phyloP scores from a whole-genome alignment of 306 rosid species.

The Cajanus cajan region DNA sequence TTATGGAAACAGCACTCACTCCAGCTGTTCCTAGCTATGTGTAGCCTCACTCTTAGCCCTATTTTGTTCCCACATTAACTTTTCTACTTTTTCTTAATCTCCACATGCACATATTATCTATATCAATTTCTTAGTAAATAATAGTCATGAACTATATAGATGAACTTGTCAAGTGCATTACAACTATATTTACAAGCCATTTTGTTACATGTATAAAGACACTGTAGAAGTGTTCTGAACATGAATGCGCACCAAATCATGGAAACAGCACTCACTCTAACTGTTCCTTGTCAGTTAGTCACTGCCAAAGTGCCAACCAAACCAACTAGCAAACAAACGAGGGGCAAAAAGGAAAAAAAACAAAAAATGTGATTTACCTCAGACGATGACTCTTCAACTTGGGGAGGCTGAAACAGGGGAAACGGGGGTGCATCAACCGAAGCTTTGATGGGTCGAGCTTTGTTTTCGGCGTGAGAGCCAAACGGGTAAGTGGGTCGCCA shows the following conservation, averaged over 20 bases:
- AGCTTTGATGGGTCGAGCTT: slow-evolving; percentile 53
- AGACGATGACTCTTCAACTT: slow-evolving; percentile 53
- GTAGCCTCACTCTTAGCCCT: background rate
- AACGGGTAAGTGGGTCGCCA: slow-evolving; percentile 45
- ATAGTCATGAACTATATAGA: background rate
- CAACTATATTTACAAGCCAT: background rate
- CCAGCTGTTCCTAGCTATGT: no score
- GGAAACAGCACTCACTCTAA: background rate
- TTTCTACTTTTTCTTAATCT: background rate
- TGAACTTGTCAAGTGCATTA: background rate
- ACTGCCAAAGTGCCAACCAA: background rate
- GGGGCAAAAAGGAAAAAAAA: background rate
- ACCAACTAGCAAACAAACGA: slow-evolving; percentile 2
- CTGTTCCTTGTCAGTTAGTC: background rate
- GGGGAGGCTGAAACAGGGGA: slow-evolving; percentile 60
- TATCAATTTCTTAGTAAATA: background rate
- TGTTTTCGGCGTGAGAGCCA: slow-evolving; percentile 32
- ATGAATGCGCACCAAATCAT: background rate
- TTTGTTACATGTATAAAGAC: background rate
- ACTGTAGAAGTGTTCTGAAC: background rate
- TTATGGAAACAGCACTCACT: background rate
- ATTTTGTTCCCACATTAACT: background rate
- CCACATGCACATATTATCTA: background rate
- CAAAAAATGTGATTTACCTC: slow-evolving; percentile 47
- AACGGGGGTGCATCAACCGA: slow-evolving; percentile 49